Evolutionary conservation across 352 stramenopile species (phyloP).

Genomic region (Pythium myriotylum): DNA sequence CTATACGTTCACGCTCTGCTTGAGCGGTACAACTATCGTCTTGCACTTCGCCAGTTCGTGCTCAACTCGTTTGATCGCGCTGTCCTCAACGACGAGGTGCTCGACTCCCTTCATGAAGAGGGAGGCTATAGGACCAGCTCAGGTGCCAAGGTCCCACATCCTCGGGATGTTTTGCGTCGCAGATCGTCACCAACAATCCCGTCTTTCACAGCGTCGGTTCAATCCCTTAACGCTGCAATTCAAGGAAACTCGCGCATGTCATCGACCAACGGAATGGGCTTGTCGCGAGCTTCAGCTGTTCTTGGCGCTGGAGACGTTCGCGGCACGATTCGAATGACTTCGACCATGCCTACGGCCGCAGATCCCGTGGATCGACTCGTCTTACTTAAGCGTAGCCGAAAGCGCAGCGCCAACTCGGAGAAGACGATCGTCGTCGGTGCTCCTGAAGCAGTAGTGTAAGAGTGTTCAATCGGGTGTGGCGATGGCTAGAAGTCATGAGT

Average conservation of each 20-base stretch:
- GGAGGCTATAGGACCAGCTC: slow-evolving; percentile 50
- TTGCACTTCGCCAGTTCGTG: slow-evolving; percentile 86
- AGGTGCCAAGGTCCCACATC: slow-evolving; percentile 47
- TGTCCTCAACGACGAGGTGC: slow-evolving; percentile 71
- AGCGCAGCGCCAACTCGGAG: slow-evolving; percentile 70
- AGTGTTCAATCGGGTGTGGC: too few species aligned
- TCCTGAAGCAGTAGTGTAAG: slow-evolving; percentile 80
- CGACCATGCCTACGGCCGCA: slow-evolving; percentile 32
- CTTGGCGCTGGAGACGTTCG: slow-evolving; percentile 37
- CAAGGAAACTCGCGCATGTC: slow-evolving; percentile 60
- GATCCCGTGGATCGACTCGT: slow-evolving; percentile 75
- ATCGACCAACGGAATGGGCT: slow-evolving; percentile 37
- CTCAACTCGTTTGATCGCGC: slow-evolving; percentile 85
- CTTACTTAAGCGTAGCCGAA: slow-evolving; percentile 78
- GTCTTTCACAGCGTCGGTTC: slow-evolving; percentile 84
- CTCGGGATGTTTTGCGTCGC: slow-evolving; percentile 59
- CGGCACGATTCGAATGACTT: slow-evolving; percentile 61
- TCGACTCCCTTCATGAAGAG: slow-evolving; percentile 59
- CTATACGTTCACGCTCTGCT: slow-evolving; percentile 83
- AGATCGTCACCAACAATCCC: slow-evolving; percentile 86
- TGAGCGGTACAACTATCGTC: slow-evolving; percentile 84
- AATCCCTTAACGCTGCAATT: slow-evolving; percentile 79
- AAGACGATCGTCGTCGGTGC: slow-evolving; percentile 89
- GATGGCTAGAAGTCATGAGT: too few species aligned
- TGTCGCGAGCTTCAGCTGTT: slow-evolving; percentile 18